These are phyloP conservation scores for Verticillium nonalfalfae DNA, from an alignment of 2,329 filamentous ascomycete genomes.

Conservation along the genomic window DNA sequence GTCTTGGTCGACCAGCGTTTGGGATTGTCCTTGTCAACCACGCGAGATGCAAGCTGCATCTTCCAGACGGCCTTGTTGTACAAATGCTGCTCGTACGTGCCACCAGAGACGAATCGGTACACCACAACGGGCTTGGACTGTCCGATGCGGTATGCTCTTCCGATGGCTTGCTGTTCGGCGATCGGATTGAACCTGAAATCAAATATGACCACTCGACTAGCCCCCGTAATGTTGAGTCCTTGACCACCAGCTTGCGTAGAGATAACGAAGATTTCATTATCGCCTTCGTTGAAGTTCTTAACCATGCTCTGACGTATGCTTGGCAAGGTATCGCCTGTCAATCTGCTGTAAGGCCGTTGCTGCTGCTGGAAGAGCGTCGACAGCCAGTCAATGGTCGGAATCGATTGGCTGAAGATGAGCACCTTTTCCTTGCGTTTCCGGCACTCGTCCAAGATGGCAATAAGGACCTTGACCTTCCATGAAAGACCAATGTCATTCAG, in stretches of 20 bases:
- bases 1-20: constrained; percentile 57
- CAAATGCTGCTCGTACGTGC: constrained; percentile 71
- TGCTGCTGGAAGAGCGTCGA: constrained; percentile 45
- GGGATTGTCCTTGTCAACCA: constrained; percentile 79
- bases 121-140: constrained; percentile 77
- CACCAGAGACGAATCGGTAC: constrained; percentile 72
- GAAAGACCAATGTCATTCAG: constrained; percentile 48
- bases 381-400: constrained; percentile 65
- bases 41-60: constrained; percentile 67
- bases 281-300: constrained; percentile 60
- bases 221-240: constrained; percentile 76
- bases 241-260: constrained; percentile 78
- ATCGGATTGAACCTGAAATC: constrained; percentile 79
- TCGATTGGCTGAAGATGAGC: constrained; percentile 72
- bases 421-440: constrained; percentile 61
- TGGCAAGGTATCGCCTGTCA: constrained; percentile 62
- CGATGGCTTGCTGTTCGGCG: constrained; percentile 80
- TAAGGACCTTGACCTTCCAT: constrained; percentile 61
- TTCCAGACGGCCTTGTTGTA: constrained; percentile 78
- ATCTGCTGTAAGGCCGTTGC: constrained; percentile 42
- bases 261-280: constrained; percentile 63
- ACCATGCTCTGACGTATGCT: constrained; percentile 53
- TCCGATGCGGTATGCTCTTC: constrained; percentile 78
- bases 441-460: constrained; percentile 62
- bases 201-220: constrained; percentile 81